Evolutionary conservation across 108 stramenopile genomes (phyloP).

Genomic region (Cylindrotheca fusiformis): DNA sequence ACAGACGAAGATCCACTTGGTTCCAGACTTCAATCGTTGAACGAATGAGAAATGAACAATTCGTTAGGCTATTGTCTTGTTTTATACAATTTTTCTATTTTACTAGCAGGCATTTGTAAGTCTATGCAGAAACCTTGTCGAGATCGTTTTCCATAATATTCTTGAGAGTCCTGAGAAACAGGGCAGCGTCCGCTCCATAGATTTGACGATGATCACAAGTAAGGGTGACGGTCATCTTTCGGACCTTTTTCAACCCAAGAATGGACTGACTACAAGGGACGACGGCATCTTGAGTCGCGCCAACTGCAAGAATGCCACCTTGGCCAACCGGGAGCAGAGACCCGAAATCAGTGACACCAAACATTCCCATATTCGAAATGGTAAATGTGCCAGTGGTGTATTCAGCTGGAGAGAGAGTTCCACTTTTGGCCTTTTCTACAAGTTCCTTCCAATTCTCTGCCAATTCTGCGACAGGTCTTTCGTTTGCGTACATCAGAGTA

Average conservation of each 20-base stretch:
- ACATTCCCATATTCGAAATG: constrained; percentile 99
- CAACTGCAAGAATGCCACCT: constrained; percentile 95
- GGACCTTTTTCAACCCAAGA: constrained; percentile 89
- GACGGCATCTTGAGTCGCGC: constrained; percentile 81
- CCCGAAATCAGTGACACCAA: constrained; percentile 93
- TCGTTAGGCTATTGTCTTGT: no score
- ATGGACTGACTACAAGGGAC: constrained; percentile 71
- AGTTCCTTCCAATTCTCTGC: constrained; percentile 94
- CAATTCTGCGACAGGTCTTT: constrained; percentile 84
- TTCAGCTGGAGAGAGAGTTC: constrained; percentile 87
- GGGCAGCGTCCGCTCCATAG: constrained; percentile 94
- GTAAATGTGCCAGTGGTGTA: constrained; percentile 95
- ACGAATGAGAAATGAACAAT: neutral
- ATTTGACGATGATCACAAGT: constrained; percentile 98
- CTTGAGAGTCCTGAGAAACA: constrained; percentile 92
- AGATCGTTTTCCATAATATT: constrained; percentile 89
- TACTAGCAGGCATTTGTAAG: neutral
- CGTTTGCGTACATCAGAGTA: constrained; percentile 89
- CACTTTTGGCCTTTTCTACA: constrained; percentile 79
- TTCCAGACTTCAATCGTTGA: neutral
- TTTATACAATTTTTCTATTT: constrained; percentile 19
- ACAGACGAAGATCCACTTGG: neutral
- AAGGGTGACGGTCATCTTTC: constrained; percentile 96
- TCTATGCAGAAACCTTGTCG: constrained; percentile 14
- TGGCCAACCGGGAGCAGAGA: constrained; percentile 91